Conservation (phyloP, 208 protist genomes). For the Trypanosoma boissoni region DNA sequence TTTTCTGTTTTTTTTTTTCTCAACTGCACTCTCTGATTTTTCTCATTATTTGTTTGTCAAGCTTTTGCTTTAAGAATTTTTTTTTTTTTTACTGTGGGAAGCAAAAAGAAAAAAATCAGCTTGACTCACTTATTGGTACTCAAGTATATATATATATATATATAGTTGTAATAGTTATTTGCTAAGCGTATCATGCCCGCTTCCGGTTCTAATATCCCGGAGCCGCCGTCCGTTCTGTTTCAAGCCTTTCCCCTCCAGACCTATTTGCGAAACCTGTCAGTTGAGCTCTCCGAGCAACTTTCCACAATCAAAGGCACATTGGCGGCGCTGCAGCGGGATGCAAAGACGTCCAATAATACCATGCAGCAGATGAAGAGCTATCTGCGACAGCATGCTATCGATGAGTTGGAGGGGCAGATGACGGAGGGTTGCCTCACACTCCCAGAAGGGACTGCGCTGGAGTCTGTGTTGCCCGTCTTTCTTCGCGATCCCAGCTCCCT, state of each 20-base stretch:
- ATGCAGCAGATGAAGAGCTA: slow-evolving; percentile 25
- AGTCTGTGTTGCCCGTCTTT: slow-evolving; percentile 21
- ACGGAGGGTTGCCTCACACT: slow-evolving; percentile 6
- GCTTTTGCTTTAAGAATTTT: no score
- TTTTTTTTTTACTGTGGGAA: no score
- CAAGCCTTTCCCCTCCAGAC: slow-evolving; percentile 36
- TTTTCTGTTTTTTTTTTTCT: background rate
- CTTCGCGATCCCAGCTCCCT: background rate
- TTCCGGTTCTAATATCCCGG: background rate
- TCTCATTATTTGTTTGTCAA: background rate
- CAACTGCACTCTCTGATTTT: background rate
- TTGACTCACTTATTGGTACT: no score
- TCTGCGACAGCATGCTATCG: slow-evolving; percentile 20
- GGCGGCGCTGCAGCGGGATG: slow-evolving; percentile 1
- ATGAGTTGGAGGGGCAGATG: slow-evolving; percentile 20
- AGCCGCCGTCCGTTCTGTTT: slow-evolving; percentile 36
- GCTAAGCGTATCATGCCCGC: no score
- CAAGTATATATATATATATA: no score
- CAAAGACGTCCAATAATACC: slow-evolving; percentile 15
- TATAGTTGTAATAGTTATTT: no score
- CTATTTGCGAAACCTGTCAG: slow-evolving; percentile 33
- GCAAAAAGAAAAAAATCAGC: no score
- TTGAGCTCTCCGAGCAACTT: slow-evolving; percentile 26
- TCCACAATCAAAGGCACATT: slow-evolving; percentile 16
- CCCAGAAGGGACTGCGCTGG: background rate